These are phyloP conservation scores for Asparagopsis taxiformis DNA, from an alignment of 31 red algal genomes.

Conservation along the genomic window DNA sequence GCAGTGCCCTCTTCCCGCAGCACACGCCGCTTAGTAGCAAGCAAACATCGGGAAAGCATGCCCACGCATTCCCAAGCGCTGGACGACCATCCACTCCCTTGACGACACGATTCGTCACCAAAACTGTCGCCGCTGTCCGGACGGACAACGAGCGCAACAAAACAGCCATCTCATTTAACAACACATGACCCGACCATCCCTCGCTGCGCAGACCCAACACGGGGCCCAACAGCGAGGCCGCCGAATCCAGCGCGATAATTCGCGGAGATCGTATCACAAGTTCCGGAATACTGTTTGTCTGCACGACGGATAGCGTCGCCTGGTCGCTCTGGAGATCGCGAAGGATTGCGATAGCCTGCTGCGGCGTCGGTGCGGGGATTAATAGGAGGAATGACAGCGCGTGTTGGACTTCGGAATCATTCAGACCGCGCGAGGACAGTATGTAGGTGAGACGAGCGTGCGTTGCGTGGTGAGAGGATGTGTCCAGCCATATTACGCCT, in stretches of 20 bases:
- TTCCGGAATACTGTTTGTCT: background rate
- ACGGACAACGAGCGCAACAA: conserved; percentile 16
- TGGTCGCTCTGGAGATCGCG: conserved; percentile 10
- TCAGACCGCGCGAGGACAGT: background rate
- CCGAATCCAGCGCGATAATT: conserved; percentile 41
- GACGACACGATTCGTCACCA: conserved; percentile 70
- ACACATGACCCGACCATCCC: conserved; percentile 50
- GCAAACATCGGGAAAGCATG: conserved; percentile 39
- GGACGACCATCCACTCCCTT: conserved; percentile 13
- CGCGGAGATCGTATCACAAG: background rate
- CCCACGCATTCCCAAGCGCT: conserved; percentile 54
- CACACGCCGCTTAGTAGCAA: conserved; percentile 9
- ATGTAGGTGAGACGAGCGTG: background rate
- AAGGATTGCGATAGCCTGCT: background rate
- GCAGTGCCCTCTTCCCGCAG: background rate
- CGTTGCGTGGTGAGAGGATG: background rate
- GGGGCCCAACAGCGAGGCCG: conserved; percentile 32
- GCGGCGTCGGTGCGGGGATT: conserved; percentile 11
- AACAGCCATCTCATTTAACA: conserved; percentile 15
- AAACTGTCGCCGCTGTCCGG: conserved; percentile 18
- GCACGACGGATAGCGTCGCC: conserved; percentile 3
- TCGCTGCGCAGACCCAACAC: conserved; percentile 24
- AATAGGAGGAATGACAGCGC: background rate
- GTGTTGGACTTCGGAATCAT: background rate
- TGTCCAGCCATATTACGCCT: conserved; percentile 52